Evolutionary conservation across 2,329 filamentous ascomycete species (phyloP), one percentile per base, ranked within the genome.

Genomic region (Microdochium nivale): DNA sequence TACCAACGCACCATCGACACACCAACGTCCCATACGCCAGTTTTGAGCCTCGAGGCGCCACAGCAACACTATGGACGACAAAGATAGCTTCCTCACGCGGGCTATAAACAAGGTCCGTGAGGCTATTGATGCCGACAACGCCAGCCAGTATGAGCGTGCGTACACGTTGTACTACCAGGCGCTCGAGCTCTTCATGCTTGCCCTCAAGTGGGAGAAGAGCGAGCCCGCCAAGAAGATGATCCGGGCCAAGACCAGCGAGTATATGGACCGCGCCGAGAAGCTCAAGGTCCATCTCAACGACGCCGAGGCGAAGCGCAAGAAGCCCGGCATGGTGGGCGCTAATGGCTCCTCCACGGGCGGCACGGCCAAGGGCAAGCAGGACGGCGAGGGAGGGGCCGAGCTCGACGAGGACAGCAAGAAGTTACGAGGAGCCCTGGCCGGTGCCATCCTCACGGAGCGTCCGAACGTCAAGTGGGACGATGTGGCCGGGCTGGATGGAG

Each of bases 161-260:
- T 97, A 97, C 70, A 88, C 96, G 67, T 80, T 87, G 56, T 99
- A 99, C 81, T 96, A 96, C 76, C 86, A 90, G 60, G 86, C 92
- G 49, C 87, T 99, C 61, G 92, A 99, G 73, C 83, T 97, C 53
- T 99, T 97, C 78, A 96, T 99, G 88, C 87, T 97, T 55, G 94
- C 94, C 32, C 80, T 99, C 54, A 99, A 99, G 78, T 99, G 92
- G 92, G 94, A 99, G 76, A 99, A 97, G 81, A 97, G 96, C 74
- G 84, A 88, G 57, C 92, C 91, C 62, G 91, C 90, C 57, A 97
- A 97, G 77, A 90, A 95, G 67, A 95, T 96, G 81, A 96, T 99
- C 70, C 87, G 94, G 60, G 84, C 88, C 61, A 97, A 97, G 76
- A 90, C 91, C 21, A 88, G 79, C 62, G 92, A 96, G 67, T 99